Base-by-base conservation (phyloP, 2,329 filamentous ascomycete genomes). In the Phyllachora maydis region DNA sequence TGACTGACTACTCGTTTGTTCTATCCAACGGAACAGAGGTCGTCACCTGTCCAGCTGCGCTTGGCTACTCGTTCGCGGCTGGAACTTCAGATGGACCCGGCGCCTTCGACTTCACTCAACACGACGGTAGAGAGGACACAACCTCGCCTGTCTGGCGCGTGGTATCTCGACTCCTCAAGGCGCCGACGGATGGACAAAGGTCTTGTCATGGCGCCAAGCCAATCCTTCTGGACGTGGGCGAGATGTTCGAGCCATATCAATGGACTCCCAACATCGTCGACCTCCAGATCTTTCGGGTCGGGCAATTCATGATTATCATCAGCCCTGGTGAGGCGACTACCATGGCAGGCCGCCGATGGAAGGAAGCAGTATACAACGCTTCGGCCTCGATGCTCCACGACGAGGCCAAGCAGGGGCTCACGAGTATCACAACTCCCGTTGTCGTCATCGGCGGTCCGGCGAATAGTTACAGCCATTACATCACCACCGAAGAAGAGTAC, bases 241-340 rank as follows among this genome's bases (percentile, higher is more conserved):
- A 82, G 40, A 64, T 82, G n/a, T 53, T 55, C 4, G 50, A 48
- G 7, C 85, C 85, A 0, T 93, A 93, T 45, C 54, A 65, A 5
- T 95, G 85, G 85, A 71, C 75, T 0, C 79, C 85, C 1, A 93
- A 93, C 35, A 69, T 93, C 22, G 82, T 91, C 21, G 81, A 93
- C 41, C 62, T 93, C 7, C 85, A 93, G 41, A 58, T 75, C 15
- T 56, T 93, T 9, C 74, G 85, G 8, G 74, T 85, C 1, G 85
- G 85, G 1, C 77, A 88, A 38, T 50, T 93, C 5, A 54, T 90
- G 27, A 73, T 93, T 30, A 69, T 93, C 30, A 66, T 92, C 14
- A 75, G 74, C 16, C 75, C 83, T 0, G 81, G 81, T 15, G 85
- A 93, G 46, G 81, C 77, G 1, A 88, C 77, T 0, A 93, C 83